Conservation (phyloP, 2,329 filamentous ascomycete genomes). For the Colletotrichum sp. region DNA sequence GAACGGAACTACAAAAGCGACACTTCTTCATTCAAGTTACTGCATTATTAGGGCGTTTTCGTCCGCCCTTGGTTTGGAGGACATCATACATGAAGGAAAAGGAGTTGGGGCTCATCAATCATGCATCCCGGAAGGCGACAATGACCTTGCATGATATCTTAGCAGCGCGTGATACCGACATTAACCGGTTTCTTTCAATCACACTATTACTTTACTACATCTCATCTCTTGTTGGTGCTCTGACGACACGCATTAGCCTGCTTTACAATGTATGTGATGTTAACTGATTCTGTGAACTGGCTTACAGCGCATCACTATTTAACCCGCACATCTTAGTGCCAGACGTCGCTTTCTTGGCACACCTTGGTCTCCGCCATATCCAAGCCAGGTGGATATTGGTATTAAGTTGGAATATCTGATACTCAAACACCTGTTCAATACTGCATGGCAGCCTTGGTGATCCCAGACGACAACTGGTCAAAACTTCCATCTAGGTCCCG, state of each 20-base stretch:
- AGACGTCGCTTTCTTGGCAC: neutral
- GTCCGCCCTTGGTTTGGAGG: neutral
- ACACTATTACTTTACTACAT: neutral
- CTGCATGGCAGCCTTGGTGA: neutral
- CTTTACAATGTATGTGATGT: neutral
- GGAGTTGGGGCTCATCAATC: neutral
- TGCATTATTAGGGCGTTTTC: conserved; percentile 8
- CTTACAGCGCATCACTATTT: neutral
- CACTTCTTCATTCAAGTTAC: neutral
- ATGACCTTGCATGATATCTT: conserved; percentile 8
- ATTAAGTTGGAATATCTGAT: neutral
- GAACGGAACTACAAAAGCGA: conserved; percentile 8
- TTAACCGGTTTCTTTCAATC: neutral
- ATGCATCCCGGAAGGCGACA: neutral
- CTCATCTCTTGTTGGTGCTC: neutral
- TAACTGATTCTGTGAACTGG: neutral
- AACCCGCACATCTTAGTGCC: neutral
- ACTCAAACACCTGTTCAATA: neutral
- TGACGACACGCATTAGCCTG: neutral
- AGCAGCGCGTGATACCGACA: neutral
- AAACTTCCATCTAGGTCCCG: neutral
- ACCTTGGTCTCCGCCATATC: neutral
- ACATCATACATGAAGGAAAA: neutral
- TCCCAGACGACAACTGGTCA: neutral
- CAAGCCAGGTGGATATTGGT: neutral